Percentiles rank a stretch among this genome's conserved stretches.
Evolutionary conservation across 2,329 filamentous ascomycete species (phyloP).

Genomic region (Lachnellula subtilissima): DNA sequence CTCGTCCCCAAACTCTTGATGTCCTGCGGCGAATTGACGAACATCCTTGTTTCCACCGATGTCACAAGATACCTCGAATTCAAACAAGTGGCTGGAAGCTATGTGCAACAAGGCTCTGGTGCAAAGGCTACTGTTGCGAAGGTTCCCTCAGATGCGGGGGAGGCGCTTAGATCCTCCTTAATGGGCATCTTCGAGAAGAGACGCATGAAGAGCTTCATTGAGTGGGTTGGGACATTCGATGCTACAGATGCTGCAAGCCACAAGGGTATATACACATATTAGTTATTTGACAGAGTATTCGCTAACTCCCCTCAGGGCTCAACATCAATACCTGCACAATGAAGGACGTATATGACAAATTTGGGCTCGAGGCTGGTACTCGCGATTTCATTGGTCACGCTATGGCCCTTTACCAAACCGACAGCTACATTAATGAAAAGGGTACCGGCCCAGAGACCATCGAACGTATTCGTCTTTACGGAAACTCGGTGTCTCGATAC

Average conservation of each 20-base stretch:
- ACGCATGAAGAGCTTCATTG: constrained; percentile 91
- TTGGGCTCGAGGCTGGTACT: constrained; percentile 81
- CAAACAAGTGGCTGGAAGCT: constrained; percentile 93
- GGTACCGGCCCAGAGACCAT: constrained; percentile 80
- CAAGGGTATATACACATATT: constrained; percentile 60
- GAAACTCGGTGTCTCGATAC: constrained; percentile 94
- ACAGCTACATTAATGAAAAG: constrained; percentile 72
- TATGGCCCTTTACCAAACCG: constrained; percentile 92
- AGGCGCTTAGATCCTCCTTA: constrained; percentile 85
- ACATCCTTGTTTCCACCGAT: constrained; percentile 95
- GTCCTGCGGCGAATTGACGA: constrained; percentile 96
- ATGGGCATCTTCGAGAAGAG: constrained; percentile 99
- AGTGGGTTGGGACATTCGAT: constrained; percentile 89
- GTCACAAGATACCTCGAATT: constrained; percentile 86
- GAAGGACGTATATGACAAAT: constrained; percentile 99
- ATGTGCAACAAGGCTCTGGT: constrained; percentile 83
- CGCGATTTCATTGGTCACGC: constrained; percentile 96
- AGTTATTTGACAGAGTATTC: neutral
- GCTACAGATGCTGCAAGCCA: constrained; percentile 76
- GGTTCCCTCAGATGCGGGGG: constrained; percentile 86
- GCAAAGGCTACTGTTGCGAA: constrained; percentile 89
- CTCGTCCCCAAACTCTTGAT: constrained; percentile 97
- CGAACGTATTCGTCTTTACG: constrained; percentile 90
- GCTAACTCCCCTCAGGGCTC: constrained; percentile 54
- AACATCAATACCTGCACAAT: constrained; percentile 76